phyloP scores from a whole-genome alignment of 495 filamentous ascomycete species.

The Pyrenula aspistea region DNA sequence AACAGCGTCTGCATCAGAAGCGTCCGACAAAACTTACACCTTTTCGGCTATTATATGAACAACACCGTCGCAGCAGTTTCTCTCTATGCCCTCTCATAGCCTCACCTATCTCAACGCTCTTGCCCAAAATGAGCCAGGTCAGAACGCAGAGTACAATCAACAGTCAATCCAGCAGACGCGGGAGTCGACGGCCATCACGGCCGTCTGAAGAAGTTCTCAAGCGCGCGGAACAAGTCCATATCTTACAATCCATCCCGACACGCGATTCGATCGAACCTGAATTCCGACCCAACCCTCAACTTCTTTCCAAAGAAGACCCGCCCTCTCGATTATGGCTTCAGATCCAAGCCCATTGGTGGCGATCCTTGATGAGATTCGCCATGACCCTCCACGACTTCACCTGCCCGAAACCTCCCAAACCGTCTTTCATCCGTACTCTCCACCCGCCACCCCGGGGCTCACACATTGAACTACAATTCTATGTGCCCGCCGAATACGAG shows the following conservation, averaged over 20 bases:
- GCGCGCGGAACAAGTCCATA: neutral
- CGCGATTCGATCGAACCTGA: neutral
- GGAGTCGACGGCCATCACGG: neutral
- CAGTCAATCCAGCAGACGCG: neutral
- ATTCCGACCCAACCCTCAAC: neutral
- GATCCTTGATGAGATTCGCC: slow-evolving; percentile 64
- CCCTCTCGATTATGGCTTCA: slow-evolving; percentile 55
- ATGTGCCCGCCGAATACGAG: slow-evolving; percentile 55
- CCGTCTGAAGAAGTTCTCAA: neutral
- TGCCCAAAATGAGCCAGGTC: neutral
- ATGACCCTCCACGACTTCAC: slow-evolving; percentile 66
- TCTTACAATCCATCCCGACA: neutral
- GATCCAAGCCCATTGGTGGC: slow-evolving; percentile 63
- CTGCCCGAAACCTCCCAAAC: slow-evolving; percentile 51
- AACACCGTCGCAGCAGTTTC: too few relatives aligned
- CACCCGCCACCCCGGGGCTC: slow-evolving; percentile 34
- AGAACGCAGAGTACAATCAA: neutral
- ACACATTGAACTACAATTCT: slow-evolving; percentile 63
- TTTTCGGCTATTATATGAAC: too few relatives aligned
- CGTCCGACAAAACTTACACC: too few relatives aligned
- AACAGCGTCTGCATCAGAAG: too few relatives aligned
- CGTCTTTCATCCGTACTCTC: slow-evolving; percentile 55
- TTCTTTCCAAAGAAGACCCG: neutral
- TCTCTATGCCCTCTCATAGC: too few relatives aligned
- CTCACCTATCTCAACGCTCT: neutral